These are phyloP conservation scores for Podaxis mareebaensis DNA, from an alignment of 768 basidiomycete genomes.

Conservation along the genomic window DNA sequence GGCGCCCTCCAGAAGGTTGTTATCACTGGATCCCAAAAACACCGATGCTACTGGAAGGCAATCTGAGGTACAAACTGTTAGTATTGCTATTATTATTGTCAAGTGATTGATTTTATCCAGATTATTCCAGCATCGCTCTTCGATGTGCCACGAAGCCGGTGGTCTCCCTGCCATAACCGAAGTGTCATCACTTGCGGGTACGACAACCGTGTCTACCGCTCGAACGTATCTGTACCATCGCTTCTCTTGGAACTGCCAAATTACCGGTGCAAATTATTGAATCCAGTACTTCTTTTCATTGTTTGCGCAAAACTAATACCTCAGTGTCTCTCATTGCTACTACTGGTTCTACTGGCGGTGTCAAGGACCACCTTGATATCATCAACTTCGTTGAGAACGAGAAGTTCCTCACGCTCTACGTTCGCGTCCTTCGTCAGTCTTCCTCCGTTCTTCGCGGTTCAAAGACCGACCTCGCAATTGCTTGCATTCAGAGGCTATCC, in stretches of 20 bases:
- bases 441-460: neutral
- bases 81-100: neutral
- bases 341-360: neutral
- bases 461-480: neutral
- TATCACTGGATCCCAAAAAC: neutral
- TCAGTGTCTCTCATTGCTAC: neutral
- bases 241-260: neutral
- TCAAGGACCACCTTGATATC: slow-evolving; percentile 40
- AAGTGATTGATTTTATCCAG: neutral
- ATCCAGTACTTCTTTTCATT: neutral
- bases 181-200: neutral
- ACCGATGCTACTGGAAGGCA: neutral
- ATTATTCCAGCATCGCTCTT: neutral
- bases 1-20: neutral
- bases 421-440: slow-evolving; percentile 39
- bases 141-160: neutral
- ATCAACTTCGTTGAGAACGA: slow-evolving; percentile 40
- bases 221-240: too few relatives aligned
- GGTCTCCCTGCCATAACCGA: neutral
- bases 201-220: neutral
- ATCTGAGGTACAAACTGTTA: neutral
- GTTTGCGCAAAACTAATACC: neutral
- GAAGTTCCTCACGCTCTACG: slow-evolving; percentile 50
- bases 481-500: slow-evolving; percentile 28
- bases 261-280: neutral